These are phyloP conservation scores for Phlyctochytrium arcticum DNA, from an alignment of 192 early-diverging fungal genomes.

Conservation along the genomic window DNA sequence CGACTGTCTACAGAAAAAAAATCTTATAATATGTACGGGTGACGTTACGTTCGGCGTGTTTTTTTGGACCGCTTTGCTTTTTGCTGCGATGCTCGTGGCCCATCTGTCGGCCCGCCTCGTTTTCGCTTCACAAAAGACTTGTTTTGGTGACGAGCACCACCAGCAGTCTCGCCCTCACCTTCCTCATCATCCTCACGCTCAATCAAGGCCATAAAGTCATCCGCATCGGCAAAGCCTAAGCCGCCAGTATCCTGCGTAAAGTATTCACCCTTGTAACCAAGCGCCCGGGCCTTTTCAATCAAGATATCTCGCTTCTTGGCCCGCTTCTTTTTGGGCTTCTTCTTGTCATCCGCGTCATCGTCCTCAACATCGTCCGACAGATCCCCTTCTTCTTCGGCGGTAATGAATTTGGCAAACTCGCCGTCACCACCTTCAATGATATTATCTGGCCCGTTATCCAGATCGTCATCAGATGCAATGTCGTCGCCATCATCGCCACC, in stretches of 20 bases:
- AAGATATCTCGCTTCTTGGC: constrained; percentile 41
- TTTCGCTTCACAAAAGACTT: too few relatives aligned
- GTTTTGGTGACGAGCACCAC: too few relatives aligned
- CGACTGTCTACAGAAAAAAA: too few relatives aligned
- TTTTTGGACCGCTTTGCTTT: too few relatives aligned
- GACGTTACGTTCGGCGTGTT: too few relatives aligned
- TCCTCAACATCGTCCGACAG: constrained; percentile 6
- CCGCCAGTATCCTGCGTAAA: constrained; percentile 50
- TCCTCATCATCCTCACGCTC: constrained; percentile 47
- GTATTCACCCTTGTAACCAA: constrained; percentile 54
- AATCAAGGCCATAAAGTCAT: constrained; percentile 53
- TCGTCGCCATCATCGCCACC: constrained; percentile 14
- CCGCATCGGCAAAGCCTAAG: constrained; percentile 58
- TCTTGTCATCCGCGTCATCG: constrained; percentile 7
- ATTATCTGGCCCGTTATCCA: neutral
- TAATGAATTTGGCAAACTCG: neutral
- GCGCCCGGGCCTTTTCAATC: constrained; percentile 46
- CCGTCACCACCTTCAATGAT: neutral
- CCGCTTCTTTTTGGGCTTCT: constrained; percentile 44
- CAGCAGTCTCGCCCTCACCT: constrained; percentile 8
- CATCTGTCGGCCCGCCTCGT: too few relatives aligned
- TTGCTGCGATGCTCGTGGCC: too few relatives aligned
- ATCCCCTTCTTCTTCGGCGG: neutral
- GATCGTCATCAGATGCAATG: neutral
- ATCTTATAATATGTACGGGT: too few relatives aligned